Percentiles rank a stretch among this genome's conserved stretches.
Evolutionary conservation across 2,329 filamentous ascomycete genomes (phyloP).

Genomic region (Xylariaceae sp.): DNA sequence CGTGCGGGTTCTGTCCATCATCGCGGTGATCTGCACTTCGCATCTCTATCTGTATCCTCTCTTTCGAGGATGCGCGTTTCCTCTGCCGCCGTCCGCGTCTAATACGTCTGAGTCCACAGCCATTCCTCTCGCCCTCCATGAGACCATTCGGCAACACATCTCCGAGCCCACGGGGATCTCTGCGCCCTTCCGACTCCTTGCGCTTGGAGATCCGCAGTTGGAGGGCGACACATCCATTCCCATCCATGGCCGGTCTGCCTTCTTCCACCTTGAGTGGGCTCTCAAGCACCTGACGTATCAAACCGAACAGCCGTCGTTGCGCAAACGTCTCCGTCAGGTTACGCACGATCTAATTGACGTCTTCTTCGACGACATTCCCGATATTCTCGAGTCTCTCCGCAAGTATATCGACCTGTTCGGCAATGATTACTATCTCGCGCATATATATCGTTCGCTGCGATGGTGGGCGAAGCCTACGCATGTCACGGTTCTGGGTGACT

Average conservation of each 20-base stretch:
- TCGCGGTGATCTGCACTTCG: conserved; percentile 63
- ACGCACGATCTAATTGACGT: conserved; percentile 58
- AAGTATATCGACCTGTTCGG: conserved; percentile 86
- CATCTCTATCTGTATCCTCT: conserved; percentile 87
- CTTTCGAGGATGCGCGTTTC: conserved; percentile 76
- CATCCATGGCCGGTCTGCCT: conserved; percentile 45
- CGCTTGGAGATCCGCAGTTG: conserved; percentile 86
- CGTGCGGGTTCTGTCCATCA: conserved; percentile 53
- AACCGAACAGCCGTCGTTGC: conserved; percentile 41
- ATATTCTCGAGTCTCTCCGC: conserved; percentile 59
- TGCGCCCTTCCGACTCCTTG: conserved; percentile 80
- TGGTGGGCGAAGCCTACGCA: conserved; percentile 88
- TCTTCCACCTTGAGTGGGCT: conserved; percentile 49
- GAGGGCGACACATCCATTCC: conserved; percentile 87
- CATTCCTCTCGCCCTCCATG: conserved; percentile 31
- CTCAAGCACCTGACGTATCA: conserved; percentile 45
- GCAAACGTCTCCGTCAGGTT: conserved; percentile 47
- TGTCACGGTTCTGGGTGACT: conserved; percentile 80
- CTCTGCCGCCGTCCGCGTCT: conserved; percentile 39
- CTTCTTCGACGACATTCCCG: conserved; percentile 61
- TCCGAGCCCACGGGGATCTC: conserved; percentile 27
- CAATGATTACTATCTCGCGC: conserved; percentile 91
- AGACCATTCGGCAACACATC: conserved; percentile 35
- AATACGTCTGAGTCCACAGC: conserved; percentile 8
- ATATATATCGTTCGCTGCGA: conserved; percentile 77